These are phyloP conservation scores for Arachis stenosperma DNA, from an alignment of 306 rosid genomes.

Conservation along the genomic window DNA sequence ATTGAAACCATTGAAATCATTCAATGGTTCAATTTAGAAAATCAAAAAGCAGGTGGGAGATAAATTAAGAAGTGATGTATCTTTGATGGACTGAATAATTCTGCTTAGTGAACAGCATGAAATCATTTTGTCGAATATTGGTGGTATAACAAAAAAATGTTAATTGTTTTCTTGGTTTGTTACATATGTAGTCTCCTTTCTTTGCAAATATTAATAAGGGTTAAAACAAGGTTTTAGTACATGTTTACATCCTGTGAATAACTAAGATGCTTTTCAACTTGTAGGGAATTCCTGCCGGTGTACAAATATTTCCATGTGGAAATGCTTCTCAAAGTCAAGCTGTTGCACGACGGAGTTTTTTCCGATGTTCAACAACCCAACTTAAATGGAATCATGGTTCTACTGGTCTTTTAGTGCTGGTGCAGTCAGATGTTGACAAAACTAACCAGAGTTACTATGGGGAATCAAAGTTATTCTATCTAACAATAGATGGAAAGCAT, in stretches of 20 bases:
- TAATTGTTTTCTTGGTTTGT: conserved; percentile 18
- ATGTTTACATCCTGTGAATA: conserved; percentile 21
- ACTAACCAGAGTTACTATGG: conserved; percentile 98
- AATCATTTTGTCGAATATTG: conserved; percentile 7
- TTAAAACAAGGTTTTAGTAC: not conserved
- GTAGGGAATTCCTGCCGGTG: conserved; percentile 92
- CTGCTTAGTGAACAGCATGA: not conserved
- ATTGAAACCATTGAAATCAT: conserved; percentile 1
- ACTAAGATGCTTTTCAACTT: conserved; percentile 35
- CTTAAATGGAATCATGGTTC: conserved; percentile 86
- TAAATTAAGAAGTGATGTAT: not conserved
- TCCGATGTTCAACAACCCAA: conserved; percentile 84
- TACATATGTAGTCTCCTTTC: conserved; percentile 6
- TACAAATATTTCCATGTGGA: conserved; percentile 70
- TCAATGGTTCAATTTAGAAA: conserved; percentile 12
- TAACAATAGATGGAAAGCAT: conserved; percentile 82
- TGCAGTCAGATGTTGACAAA: conserved; percentile 93
- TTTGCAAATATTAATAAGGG: conserved; percentile 9
- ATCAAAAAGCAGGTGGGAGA: not conserved
- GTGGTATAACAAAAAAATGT: not conserved
- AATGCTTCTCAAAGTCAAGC: conserved; percentile 70
- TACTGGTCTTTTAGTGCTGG: conserved; percentile 81
- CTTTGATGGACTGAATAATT: not conserved
- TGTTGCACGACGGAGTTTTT: conserved; percentile 81
- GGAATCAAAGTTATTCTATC: conserved; percentile 84